Evolutionary conservation across 441 rosid genomes (phyloP).

Genomic region (Rhodomyrtus psidioides): DNA sequence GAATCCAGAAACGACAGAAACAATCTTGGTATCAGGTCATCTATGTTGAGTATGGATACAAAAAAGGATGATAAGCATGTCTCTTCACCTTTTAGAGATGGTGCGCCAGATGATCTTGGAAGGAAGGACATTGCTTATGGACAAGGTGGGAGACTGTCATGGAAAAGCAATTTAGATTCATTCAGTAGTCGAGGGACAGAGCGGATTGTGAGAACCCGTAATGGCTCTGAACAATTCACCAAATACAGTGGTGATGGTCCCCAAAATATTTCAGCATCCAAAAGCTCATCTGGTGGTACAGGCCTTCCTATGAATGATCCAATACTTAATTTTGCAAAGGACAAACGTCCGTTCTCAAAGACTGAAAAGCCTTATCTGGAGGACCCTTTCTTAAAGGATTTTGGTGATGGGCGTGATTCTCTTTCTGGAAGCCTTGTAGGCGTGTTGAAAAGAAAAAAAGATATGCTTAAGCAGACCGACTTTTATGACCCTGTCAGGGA

Average conservation of each 20-base stretch:
- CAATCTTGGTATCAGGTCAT: slow-evolving; percentile 27
- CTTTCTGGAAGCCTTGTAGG: slow-evolving; percentile 59
- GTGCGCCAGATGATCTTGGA: slow-evolving; percentile 36
- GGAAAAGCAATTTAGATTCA: slow-evolving; percentile 43
- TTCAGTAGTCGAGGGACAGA: slow-evolving; percentile 39
- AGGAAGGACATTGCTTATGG: slow-evolving; percentile 52
- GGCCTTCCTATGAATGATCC: slow-evolving; percentile 39
- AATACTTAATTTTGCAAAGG: slow-evolving; percentile 47
- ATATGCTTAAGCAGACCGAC: slow-evolving; percentile 56
- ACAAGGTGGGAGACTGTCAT: slow-evolving; percentile 53
- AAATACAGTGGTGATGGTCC: slow-evolving; percentile 29
- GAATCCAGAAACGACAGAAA: slow-evolving; percentile 44
- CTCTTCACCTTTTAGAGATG: slow-evolving; percentile 36
- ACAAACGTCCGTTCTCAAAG: slow-evolving; percentile 45
- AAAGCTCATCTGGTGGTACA: slow-evolving; percentile 39
- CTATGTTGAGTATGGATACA: slow-evolving; percentile 38
- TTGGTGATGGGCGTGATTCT: slow-evolving; percentile 73
- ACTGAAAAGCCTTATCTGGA: slow-evolving; percentile 62
- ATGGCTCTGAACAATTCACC: slow-evolving; percentile 41
- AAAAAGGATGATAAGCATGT: slow-evolving; percentile 40
- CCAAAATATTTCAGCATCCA: slow-evolving; percentile 28
- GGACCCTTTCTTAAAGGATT: slow-evolving; percentile 59
- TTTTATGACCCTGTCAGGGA: slow-evolving; percentile 94
- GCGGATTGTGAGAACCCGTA: slow-evolving; percentile 27
- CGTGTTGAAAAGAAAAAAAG: slow-evolving; percentile 79